Evolutionary conservation across 306 rosid species (phyloP), one percentile per base, ranked within the genome.

Genomic region (Cyamopsis tetragonoloba): DNA sequence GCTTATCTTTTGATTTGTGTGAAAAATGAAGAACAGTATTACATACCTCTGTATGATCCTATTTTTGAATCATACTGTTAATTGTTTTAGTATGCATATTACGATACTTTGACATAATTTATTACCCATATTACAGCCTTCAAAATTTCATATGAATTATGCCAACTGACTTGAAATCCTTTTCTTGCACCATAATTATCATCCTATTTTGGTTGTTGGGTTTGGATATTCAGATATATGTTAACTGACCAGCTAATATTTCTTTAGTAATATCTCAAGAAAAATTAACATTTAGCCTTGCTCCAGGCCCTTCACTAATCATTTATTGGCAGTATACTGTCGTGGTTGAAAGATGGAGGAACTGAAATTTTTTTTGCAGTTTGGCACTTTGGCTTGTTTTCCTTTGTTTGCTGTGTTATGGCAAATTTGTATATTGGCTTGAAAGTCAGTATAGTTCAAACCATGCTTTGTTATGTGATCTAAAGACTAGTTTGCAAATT

Each of bases 371-470:
- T 35, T 35, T 35, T 7, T 35, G 12, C 47, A 46, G n/a, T n/a
- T n/a, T n/a, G 54, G 74, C 69, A 59, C 47, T 14, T 71, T 71
- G 59, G 50, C 23, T 32, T 24, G 18, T 44, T 54, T 27, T 38
- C 10, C 23, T 30, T 42, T 64, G 56, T 48, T 48, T 32, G 28
- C 41, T 8, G 26, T 4, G n/a, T 53, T 37, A 42, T 30, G 30
- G 28, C 4, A 73, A 42, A 13, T 49, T 5, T 20, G 12, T 22
- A 10, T 41, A 39, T 38, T 62, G 70, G 42, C 54, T 26, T 61
- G 63, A 46, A 71, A 13, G 31, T 70, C 57, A 26, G 7, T 44
- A 31, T 58, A 7, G 41, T 4, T 0, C 49, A 59, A 34, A 71
- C 51, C 22, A 34, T 59, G 57, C 14, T 60, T 47, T 61, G 50